A percentile compares a stretch with the other conserved stretches of the same genome.
These are phyloP conservation scores for Colletotrichum melonis DNA, from an alignment of 2,329 filamentous ascomycete species.

Conservation along the genomic window DNA sequence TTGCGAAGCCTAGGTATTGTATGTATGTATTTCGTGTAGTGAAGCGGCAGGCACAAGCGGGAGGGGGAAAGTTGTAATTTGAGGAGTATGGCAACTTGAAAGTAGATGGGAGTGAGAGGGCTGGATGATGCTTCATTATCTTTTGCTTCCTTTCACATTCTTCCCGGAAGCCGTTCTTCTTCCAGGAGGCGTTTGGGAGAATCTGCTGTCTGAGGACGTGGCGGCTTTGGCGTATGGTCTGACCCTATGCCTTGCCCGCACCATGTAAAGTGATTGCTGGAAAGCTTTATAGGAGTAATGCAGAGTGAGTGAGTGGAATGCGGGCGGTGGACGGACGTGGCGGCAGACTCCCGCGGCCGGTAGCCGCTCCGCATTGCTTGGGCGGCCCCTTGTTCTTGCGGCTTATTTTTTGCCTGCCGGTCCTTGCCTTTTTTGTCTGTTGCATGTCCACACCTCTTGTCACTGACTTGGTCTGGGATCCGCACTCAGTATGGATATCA, in stretches of 20 bases:
- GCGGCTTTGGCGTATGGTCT: background rate
- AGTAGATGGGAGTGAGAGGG: too few relatives aligned
- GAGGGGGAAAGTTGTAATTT: too few relatives aligned
- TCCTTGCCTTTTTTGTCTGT: background rate
- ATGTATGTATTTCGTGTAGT: too few relatives aligned
- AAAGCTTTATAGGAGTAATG: background rate
- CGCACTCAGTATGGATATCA: too few relatives aligned
- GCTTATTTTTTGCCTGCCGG: background rate
- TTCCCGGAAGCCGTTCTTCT: background rate
- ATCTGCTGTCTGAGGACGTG: background rate
- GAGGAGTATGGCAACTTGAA: too few relatives aligned
- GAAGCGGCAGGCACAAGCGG: too few relatives aligned
- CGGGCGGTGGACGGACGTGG: background rate
- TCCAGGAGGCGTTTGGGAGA: too few relatives aligned
- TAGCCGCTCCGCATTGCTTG: background rate
- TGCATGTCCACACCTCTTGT: background rate
- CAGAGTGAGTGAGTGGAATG: background rate
- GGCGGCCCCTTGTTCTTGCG: background rate
- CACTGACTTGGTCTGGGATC: too few relatives aligned
- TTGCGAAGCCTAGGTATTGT: too few relatives aligned
- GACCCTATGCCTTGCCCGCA: background rate
- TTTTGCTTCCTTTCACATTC: too few relatives aligned
- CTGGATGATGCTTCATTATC: too few relatives aligned
- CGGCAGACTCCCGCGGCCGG: background rate
- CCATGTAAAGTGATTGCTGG: too few relatives aligned